Conservation (phyloP, 106 monocot species). For the Allium sativum region DNA sequence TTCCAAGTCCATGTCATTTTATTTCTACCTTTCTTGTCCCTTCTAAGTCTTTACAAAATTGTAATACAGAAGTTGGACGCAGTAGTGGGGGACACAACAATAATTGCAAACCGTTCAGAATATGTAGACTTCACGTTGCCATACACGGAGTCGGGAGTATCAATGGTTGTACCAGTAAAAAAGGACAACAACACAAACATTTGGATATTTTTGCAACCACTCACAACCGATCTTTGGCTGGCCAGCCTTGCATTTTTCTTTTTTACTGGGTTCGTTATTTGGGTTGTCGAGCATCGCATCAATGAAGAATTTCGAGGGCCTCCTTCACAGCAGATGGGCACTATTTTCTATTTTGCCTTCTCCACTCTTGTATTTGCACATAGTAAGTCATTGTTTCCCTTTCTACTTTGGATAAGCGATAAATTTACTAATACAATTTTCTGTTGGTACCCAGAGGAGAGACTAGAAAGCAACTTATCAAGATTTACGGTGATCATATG, state of each 20-base stretch:
- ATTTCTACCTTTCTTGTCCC: not conserved
- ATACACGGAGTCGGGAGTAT: conserved; percentile 26
- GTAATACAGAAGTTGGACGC: conserved; percentile 28
- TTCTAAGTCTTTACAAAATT: not conserved
- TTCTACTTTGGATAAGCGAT: not conserved
- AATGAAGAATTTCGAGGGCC: conserved; percentile 39
- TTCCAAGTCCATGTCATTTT: no score
- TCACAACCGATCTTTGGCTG: conserved; percentile 16
- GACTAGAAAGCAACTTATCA: conserved; percentile 14
- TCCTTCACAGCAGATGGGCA: conserved; percentile 24
- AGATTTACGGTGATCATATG: conserved; percentile 18
- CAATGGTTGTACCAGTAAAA: conserved; percentile 27
- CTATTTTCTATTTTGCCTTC: conserved; percentile 42
- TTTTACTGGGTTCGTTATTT: conserved; percentile 32
- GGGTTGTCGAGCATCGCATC: conserved; percentile 45
- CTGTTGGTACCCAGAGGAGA: conserved; percentile 2
- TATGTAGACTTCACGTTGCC: conserved; percentile 43
- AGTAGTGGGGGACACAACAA: conserved; percentile 21
- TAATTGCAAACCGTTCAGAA: conserved; percentile 22
- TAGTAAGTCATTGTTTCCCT: conserved; percentile 12
- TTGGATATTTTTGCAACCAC: conserved; percentile 24
- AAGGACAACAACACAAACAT: conserved; percentile 9
- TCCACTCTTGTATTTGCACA: conserved; percentile 51
- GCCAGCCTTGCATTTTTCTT: conserved; percentile 27
- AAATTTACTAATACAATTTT: not conserved